Evolutionary conservation across 2,329 filamentous ascomycete genomes (phyloP).

Genomic region (Niveomyces coronatus): DNA sequence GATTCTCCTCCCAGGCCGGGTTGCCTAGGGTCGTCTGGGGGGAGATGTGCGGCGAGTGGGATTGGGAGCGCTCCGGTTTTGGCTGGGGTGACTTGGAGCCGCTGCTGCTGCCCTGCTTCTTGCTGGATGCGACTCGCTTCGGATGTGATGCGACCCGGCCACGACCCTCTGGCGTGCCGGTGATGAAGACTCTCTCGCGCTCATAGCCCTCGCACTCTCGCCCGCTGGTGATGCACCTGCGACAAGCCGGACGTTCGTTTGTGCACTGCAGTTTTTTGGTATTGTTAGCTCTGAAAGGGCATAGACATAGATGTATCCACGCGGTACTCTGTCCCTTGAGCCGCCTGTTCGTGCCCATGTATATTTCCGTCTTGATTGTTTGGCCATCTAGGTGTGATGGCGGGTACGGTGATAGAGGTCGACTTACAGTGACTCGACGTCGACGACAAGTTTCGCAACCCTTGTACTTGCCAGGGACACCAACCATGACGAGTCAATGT

Average conservation of each 20-base stretch:
- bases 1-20: conserved; percentile 40
- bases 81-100: conserved; percentile 12
- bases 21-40: conserved; percentile 30
- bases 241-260: conserved; percentile 49
- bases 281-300: not conserved
- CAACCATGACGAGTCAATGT: conserved; percentile 38
- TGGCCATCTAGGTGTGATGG: too few species aligned
- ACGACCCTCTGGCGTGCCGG: conserved; percentile 43
- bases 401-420: conserved; percentile 1
- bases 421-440: conserved; percentile 46
- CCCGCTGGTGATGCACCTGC: conserved; percentile 48
- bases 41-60: conserved; percentile 17
- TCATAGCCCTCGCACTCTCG: conserved; percentile 53
- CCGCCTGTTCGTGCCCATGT: too few species aligned
- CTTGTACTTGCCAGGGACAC: conserved; percentile 53
- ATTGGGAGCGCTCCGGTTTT: conserved; percentile 16
- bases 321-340: too few species aligned
- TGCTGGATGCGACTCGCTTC: conserved; percentile 27
- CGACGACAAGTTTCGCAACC: conserved; percentile 52
- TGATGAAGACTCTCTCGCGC: conserved; percentile 52
- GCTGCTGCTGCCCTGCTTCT: conserved; percentile 15
- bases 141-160: conserved; percentile 49
- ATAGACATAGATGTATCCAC: not conserved
- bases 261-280: conserved; percentile 41
- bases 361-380: too few species aligned